A percentile compares a stretch with the other conserved stretches of the same genome.
These are phyloP conservation scores for Elongisporangium prolatum DNA, from an alignment of 352 stramenopile genomes.

Conservation along the genomic window DNA sequence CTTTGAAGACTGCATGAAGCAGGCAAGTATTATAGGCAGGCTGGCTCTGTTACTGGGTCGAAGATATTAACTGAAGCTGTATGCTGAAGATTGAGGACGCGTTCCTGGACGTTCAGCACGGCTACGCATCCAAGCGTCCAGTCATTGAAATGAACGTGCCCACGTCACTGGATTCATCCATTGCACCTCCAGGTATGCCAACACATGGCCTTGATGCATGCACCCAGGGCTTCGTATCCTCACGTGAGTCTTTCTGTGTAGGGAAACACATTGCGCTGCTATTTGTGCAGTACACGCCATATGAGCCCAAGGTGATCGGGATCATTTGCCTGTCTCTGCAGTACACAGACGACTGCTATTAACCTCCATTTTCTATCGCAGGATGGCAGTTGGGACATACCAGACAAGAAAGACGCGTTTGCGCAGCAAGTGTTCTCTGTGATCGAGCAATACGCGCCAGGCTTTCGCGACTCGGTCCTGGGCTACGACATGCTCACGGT, in stretches of 20 bases:
- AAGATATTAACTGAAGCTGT: no score
- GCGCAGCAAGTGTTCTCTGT: slow-evolving; percentile 82
- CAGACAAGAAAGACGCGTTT: slow-evolving; percentile 76
- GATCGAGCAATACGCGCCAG: slow-evolving; percentile 83
- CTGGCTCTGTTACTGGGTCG: no score
- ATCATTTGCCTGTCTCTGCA: no score
- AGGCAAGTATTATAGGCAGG: slow-evolving; percentile 28
- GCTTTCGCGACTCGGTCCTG: slow-evolving; percentile 81
- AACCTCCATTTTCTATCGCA: slow-evolving; percentile 7
- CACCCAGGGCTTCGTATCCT: background rate
- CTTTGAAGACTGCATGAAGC: slow-evolving; percentile 75
- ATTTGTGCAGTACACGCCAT: slow-evolving; percentile 91
- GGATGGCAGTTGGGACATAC: slow-evolving; percentile 72
- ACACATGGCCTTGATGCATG: background rate
- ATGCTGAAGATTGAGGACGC: slow-evolving; percentile 78
- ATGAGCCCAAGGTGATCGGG: slow-evolving; percentile 74
- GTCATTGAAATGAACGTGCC: slow-evolving; percentile 92
- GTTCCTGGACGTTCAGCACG: slow-evolving; percentile 75
- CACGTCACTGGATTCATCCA: slow-evolving; percentile 76
- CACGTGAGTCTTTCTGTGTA: slow-evolving; percentile 8
- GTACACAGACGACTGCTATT: no score
- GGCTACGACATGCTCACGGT: slow-evolving; percentile 86
- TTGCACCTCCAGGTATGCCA: slow-evolving; percentile 53
- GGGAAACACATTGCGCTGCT: slow-evolving; percentile 88
- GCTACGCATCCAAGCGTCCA: slow-evolving; percentile 60